Evolutionary conservation across 805 yeast genomes (phyloP), one percentile per base, ranked within the genome.

Genomic region (Starmera pachycereana): DNA sequence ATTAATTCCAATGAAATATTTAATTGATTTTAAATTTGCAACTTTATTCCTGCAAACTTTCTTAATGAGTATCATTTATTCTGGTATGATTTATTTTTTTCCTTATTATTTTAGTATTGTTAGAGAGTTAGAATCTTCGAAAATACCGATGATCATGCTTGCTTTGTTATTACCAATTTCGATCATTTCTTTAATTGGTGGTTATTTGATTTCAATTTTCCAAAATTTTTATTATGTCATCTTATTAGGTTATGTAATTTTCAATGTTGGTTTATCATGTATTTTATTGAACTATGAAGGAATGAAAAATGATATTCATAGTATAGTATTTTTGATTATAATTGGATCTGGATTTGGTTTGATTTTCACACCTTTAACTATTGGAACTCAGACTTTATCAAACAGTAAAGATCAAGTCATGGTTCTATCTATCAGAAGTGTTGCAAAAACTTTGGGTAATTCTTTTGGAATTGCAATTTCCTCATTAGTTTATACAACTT

Each of bases 321-420:
- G 65, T 33, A 58, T 53, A 4, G 51, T 64, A 5, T 56, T 66
- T 1, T 42, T 67, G 30, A 22, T 57, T 31, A 25, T 70, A 38
- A 51, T 58, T 35, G 73, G 76, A 12, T 36, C 54, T 14, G 75
- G 78, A 0, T 60, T 67, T 10, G 81, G 55, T 2, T 40, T 45
- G 13, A 48, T 42, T 1, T 43, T 52, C n/a, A 53, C 48, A 28
- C 50, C 57, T 2, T 44, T 52, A 4, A 40, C 51, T 10, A 65
- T 76, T 12, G 81, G 78, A 0, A 65, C 69, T 10, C 81, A 76
- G 48, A 77, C 78, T 1, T 75, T 73, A 43, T 61, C 75, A 12
- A 56, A 46, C 16, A 65, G 66, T 38, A 59, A 66, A 1, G 81
- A 78, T 42, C 53, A 81, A 34, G 76, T 82, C 0, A 76, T 75